Evolutionary conservation across 2,329 filamentous ascomycete species (phyloP), one percentile per base, ranked within the genome.

Genomic region (Apiospora koreana): DNA sequence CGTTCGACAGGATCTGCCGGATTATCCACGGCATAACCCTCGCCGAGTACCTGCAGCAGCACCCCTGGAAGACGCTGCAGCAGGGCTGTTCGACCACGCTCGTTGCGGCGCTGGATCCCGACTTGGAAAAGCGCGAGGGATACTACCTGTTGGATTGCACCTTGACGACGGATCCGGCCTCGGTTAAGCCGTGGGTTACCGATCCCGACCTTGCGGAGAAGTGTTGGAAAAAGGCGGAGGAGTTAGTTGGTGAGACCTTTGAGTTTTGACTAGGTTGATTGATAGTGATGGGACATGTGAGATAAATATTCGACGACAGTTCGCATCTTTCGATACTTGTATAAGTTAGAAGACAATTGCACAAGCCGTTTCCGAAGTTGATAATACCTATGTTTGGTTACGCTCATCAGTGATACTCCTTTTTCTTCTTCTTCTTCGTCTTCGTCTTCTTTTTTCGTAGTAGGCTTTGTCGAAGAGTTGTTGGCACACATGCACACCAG

Each of bases 71-170:
- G 74, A 79, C 76, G 18, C 71, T 80, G 42, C 80, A 83, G 73
- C 80, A 84, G 74, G 83, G 83, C 6, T 80, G 80, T 68, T 78
- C 81, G 12, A 84, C 83, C 0, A 81, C 78, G 41, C 74, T 86
- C 14, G 79, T 82, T 21, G 83, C 84, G 8, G 83, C 82, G 9
- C 77, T 86, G 42, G 83, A 85, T 73, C 83, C 83, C 0, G 75
- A 74, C 5, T 73, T 85, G 54, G 74, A 75, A 23, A 76, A 74
- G 64, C 75, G 76, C 69, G 74, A 77, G 43, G 78, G 75, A 2
- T 69, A 79, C 9, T 83, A 78, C 65, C 69, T 85, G 43, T 74
- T 75, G 21, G 78, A 84, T 70, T 80, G 79, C 67, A 77, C 81
- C 58, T 43, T 78, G 35, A 74, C 72, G 3, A 78, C 75, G 2